Conservation (phyloP, 2,329 filamentous ascomycete species). For the Ophiostoma ulmi region DNA sequence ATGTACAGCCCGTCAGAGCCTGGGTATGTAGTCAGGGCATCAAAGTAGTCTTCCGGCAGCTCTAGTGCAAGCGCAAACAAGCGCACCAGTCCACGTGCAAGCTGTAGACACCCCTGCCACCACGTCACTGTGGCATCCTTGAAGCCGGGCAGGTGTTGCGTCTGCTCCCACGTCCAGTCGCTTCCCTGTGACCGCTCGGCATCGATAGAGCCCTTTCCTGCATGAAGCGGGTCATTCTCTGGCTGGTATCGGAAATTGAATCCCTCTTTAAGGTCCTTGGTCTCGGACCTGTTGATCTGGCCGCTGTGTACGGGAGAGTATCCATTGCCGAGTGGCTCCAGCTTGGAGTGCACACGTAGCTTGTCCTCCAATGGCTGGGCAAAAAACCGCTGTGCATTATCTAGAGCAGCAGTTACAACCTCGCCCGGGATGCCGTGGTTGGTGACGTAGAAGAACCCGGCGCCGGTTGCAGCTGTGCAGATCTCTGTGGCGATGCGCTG, state of each 20-base stretch:
- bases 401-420: slow-evolving; percentile 22
- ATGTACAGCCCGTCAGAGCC: slow-evolving; percentile 31
- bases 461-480: slow-evolving; percentile 28
- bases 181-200: slow-evolving; percentile 23
- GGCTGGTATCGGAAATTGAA: slow-evolving; percentile 31
- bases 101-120: slow-evolving; percentile 29
- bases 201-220: background rate
- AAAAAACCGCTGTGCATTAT: slow-evolving; percentile 27
- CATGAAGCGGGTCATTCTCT: slow-evolving; percentile 26
- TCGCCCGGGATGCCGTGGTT: slow-evolving; percentile 29
- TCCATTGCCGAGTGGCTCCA: slow-evolving; percentile 26
- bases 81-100: slow-evolving; percentile 28
- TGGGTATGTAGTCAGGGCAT: slow-evolving; percentile 38
- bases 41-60: slow-evolving; percentile 36
- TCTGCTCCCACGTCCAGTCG: slow-evolving; percentile 30
- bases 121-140: slow-evolving; percentile 28
- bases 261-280: slow-evolving; percentile 29
- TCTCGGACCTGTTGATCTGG: slow-evolving; percentile 28
- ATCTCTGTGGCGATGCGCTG: slow-evolving; percentile 39
- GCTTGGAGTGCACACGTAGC: slow-evolving; percentile 25
- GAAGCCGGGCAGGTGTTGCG: slow-evolving; percentile 28
- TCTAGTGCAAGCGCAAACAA: slow-evolving; percentile 29
- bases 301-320: slow-evolving; percentile 26
- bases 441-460: slow-evolving; percentile 30
- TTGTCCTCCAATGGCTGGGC: slow-evolving; percentile 28